Base-by-base conservation (phyloP, 345 rosid genomes). In the Hibiscus syriacus region DNA sequence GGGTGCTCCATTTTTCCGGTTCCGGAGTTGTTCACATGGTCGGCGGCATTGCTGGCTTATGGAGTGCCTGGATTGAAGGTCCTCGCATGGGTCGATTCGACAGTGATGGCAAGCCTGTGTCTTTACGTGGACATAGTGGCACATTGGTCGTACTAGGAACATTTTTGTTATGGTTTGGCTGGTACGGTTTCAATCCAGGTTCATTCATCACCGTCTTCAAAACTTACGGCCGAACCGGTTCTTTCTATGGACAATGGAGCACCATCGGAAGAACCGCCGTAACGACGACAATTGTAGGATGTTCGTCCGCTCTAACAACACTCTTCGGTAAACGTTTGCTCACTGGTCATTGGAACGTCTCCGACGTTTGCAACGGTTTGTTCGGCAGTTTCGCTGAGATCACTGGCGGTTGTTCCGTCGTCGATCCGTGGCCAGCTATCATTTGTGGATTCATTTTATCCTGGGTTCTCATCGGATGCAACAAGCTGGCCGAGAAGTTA, bases 171-270 rank as follows among this genome's bases (percentile, higher is more conserved):
- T 85, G 89, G 89, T 85, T 82, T 11, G 86, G 86, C 2, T 84
- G 88, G 88, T 84, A 76, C 9, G 88, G 88, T 1, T 84, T 84
- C 69, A 84, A 82, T 66, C 87, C 89, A 4, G 89, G 87, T 0
- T 85, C 87, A 0, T 85, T 83, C 29, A 46, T 29, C 17, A 75
- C 61, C 22, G 83, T 85, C 54, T 45, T 83, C 67, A 71, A 68
- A 27, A 23, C 71, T n/a, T 85, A 85, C 23, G 57, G 77, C 0
- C 66, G 48, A 3, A 66, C 61, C n/a, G 84, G 81, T 1, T 59
- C 22, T 63, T 73, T 20, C 59, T 76, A 83, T 10, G 89, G 89
- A 20, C 87, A 85, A 45, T 85, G 89, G 87, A 85, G 85, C 64
- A 85, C 89, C 6, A 65, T 85, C n/a, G 89, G 87, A 0, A 64